These are phyloP conservation scores for Fusarium redolens DNA, from an alignment of 2,329 filamentous ascomycete species.

Conservation along the genomic window DNA sequence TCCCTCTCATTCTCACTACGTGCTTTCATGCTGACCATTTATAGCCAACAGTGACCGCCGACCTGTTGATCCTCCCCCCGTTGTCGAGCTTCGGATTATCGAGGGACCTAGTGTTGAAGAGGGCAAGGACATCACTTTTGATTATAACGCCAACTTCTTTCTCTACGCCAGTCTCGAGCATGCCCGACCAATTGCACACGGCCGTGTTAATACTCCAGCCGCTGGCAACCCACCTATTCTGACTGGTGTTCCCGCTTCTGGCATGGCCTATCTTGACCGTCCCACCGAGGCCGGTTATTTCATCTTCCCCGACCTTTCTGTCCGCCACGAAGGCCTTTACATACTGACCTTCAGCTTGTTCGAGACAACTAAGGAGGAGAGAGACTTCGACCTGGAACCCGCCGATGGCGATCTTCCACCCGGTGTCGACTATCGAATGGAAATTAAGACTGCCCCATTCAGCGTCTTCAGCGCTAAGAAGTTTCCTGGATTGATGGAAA, in stretches of 20 bases:
- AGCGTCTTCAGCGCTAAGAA: conserved; percentile 97
- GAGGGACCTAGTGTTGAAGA: conserved; percentile 73
- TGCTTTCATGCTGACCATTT: conserved; percentile 30
- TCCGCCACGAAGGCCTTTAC: conserved; percentile 94
- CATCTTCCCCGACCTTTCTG: conserved; percentile 95
- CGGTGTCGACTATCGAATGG: conserved; percentile 83
- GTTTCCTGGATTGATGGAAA: conserved; percentile 92
- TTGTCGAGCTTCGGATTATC: conserved; percentile 89
- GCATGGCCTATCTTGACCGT: conserved; percentile 94
- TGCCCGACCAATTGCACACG: conserved; percentile 83
- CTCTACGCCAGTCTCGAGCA: conserved; percentile 92
- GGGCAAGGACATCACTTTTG: conserved; percentile 82
- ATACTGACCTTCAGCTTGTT: conserved; percentile 92
- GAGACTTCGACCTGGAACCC: conserved; percentile 75
- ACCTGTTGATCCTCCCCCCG: conserved; percentile 92
- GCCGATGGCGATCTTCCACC: conserved; percentile 59
- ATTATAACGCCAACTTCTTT: conserved; percentile 97
- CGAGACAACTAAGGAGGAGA: conserved; percentile 88
- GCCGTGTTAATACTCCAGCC: conserved; percentile 75
- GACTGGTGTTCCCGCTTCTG: conserved; percentile 93
- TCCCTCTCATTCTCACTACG: not conserved
- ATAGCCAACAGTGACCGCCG: conserved; percentile 74
- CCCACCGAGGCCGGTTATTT: conserved; percentile 88
- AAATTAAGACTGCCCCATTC: conserved; percentile 89
- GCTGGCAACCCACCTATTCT: conserved; percentile 83